Evolutionary conservation across 768 basidiomycete genomes (phyloP).

Genomic region (Tulasnella sp.): DNA sequence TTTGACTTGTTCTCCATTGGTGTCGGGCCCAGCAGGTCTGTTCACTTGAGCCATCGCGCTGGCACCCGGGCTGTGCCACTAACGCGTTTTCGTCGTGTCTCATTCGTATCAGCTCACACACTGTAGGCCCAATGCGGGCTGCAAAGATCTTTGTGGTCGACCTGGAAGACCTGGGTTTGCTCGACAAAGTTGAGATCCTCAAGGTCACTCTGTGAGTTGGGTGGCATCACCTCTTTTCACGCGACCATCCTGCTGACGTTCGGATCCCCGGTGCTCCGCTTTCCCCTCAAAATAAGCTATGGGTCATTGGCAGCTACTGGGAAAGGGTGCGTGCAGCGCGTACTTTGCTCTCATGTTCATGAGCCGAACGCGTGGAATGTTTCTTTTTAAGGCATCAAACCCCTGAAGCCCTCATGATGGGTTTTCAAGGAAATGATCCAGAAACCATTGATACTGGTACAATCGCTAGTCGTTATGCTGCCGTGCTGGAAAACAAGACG

Average conservation of each 20-base stretch:
- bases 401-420: constrained; percentile 26
- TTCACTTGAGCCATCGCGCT: constrained; percentile 9
- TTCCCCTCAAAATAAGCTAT: constrained; percentile 40
- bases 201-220: constrained; percentile 67
- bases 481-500: constrained; percentile 50
- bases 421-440: constrained; percentile 44
- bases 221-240: constrained; percentile 2
- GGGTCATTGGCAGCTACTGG: constrained; percentile 88
- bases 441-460: constrained; percentile 87
- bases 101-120: constrained; percentile 48
- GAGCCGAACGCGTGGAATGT: neutral
- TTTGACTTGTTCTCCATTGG: constrained; percentile 91
- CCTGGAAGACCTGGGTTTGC: constrained; percentile 49
- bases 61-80: neutral
- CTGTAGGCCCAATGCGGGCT: constrained; percentile 80
- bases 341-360: constrained; percentile 6
- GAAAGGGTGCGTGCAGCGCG: constrained; percentile 30
- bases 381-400: constrained; percentile 25
- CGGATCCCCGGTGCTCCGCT: neutral
- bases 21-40: constrained; percentile 37
- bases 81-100: constrained; percentile 22
- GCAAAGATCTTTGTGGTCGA: constrained; percentile 78
- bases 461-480: constrained; percentile 59
- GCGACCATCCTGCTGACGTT: neutral
- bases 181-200: constrained; percentile 63